A percentile compares a stretch with the other conserved stretches of the same genome.
Evolutionary conservation across 2,329 filamentous ascomycete species (phyloP).

Genomic region (Stachybotrys chartarum): DNA sequence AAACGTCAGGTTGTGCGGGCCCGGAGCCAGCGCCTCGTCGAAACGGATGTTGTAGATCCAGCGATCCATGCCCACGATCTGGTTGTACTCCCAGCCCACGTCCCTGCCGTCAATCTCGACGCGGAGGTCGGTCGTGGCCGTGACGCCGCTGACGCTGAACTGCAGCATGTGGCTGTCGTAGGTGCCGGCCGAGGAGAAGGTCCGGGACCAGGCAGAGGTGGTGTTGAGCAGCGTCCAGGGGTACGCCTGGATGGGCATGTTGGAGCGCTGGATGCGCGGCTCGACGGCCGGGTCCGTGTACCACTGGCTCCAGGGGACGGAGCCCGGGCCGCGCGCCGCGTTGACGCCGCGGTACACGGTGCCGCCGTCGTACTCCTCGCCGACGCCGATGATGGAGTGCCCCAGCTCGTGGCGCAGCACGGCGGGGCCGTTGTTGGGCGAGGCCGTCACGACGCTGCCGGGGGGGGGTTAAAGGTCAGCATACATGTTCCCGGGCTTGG

Average conservation of each 20-base stretch:
- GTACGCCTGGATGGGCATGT: constrained; percentile 23
- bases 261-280: constrained; percentile 17
- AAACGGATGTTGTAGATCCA: constrained; percentile 22
- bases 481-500: not conserved
- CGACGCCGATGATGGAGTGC: constrained; percentile 21
- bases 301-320: constrained; percentile 19
- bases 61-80: constrained; percentile 16
- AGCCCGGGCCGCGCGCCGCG: constrained; percentile 9
- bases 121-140: constrained; percentile 14
- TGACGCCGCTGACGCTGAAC: constrained; percentile 20
- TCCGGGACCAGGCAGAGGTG: constrained; percentile 14
- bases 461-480: not conserved
- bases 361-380: constrained; percentile 22
- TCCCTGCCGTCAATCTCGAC: constrained; percentile 20
- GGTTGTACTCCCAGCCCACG: constrained; percentile 19
- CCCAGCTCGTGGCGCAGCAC: constrained; percentile 22
- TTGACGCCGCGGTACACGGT: constrained; percentile 18
- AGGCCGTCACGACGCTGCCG: constrained; percentile 14
- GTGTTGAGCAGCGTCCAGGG: constrained; percentile 22
- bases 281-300: constrained; percentile 16
- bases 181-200: constrained; percentile 17
- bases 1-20: constrained; percentile 15
- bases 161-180: constrained; percentile 19
- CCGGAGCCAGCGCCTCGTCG: constrained; percentile 11
- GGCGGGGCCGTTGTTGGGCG: constrained; percentile 16